Base-by-base conservation (phyloP, 2,329 filamentous ascomycete genomes). In the Pseudocercospora macadamiae region DNA sequence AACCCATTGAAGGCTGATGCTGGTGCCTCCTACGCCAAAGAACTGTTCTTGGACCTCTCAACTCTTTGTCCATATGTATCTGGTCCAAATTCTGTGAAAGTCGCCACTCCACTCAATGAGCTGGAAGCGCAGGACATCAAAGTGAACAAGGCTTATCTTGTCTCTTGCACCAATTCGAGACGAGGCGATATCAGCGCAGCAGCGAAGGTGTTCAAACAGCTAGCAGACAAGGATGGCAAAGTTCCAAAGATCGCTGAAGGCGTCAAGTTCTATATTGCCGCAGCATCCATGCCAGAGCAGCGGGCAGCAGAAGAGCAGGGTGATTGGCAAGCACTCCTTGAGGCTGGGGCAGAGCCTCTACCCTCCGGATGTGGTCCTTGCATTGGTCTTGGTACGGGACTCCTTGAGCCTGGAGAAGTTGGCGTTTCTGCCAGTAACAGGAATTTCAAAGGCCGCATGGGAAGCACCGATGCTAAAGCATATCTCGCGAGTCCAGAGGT, bases 381-480 rank as follows among this genome's bases (percentile, higher is more conserved):
- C 70, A 97, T 97, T 62, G 93, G 93, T 6, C 82, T 96, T 0
- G 91, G 89, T 7, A 85, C 82, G 0, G 93, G 93, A 34, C 80
- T 96, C 0, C 82, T 96, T 0, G 88, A 97, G 73, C 82, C 85
- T 1, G 91, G 90, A n/a, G 92, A 97, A 76, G 86, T 92, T 8
- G 92, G 92, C 19, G 93, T 97, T 66, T 87, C 83, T 61, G 90
- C 91, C 0, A 87, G 82, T 52, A 97, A 97, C 79, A 82, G 93
- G 9, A 96, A 96, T 74, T 97, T 93, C 80, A 92, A 93, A 75
- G 93, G 92, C 0, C 86, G 93, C 2, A 96, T 97, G 90, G 93
- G 93, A 2, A 88, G 84, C 12, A 86, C 83, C 2, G 85, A 90
- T 4, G 90, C 91, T 0, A 87, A 91, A 69, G 91, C 91, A 0